Base-by-base conservation (phyloP, 1,139 yeast genomes). In the Torulaspora pretoriensis region DNA sequence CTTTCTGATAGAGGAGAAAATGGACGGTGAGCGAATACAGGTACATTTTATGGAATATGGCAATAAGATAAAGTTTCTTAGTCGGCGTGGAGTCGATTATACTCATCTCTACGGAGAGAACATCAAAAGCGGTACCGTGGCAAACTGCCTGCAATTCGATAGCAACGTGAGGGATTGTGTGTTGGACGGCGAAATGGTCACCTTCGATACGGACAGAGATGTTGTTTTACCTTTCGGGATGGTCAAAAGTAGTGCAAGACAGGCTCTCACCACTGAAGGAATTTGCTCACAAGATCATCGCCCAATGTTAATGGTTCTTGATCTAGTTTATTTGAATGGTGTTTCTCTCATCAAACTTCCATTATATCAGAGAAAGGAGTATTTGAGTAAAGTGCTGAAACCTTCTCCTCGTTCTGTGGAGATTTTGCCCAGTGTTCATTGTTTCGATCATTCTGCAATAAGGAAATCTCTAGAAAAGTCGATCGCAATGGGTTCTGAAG, bases 171-270 rank as follows among this genome's bases (percentile, higher is more conserved):
- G 68, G 38, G 65, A 65, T 35, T 65, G 72, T 49, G 63, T 92
- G 2, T 61, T 92, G 3, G 98, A 92, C 66, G 97, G 98, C 1
- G 98, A 92, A 65, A 85, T 92, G 89, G 81, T 90, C 0, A 89
- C 95, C 0, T 89, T 80, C 77, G 96, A 90, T 61, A 77, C 77
- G 9, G 68, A 72, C 9, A 67, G 79, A 14, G 68, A 80, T 31
- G 71, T 71, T 1, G 72, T 87, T 7, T 67, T 87, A 16, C 95
- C 96, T 0, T 87, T 87, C 67, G 95, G 95, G 0, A 75, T 86
- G 0, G 73, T 90, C 32, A 83, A 85, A 57, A 73, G 84, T 5
- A 77, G 86, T 35, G 95, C 94, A 0, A 64, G 55, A 7, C 54
- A 55, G 36, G 58, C 53, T 8, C 33, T 64, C 12, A 51, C 52